phyloP scores from a whole-genome alignment of 2,329 filamentous ascomycete genomes.

The Podosphaera xanthii region DNA sequence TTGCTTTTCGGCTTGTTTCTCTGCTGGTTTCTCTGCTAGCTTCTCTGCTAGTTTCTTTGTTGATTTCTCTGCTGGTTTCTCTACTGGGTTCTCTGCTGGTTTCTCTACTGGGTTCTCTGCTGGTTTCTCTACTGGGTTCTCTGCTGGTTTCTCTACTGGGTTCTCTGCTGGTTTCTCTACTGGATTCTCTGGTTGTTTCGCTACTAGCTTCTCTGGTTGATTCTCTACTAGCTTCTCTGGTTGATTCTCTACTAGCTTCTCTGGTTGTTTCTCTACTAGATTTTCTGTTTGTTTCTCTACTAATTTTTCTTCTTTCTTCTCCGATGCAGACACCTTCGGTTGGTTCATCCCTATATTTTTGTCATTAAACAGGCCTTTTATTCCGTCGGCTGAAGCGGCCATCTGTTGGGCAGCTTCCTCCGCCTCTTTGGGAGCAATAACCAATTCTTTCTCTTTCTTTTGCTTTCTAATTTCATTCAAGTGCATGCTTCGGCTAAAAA shows the following conservation, averaged over 20 bases:
- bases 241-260: not conserved
- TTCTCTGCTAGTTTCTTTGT: too few species aligned
- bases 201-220: not conserved
- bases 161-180: not conserved
- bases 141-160: not conserved
- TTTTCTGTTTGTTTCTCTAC: conserved; percentile 2
- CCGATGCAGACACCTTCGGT: not conserved
- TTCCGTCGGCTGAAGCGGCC: conserved; percentile 23
- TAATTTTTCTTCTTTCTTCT: conserved; percentile 7
- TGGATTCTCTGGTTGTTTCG: not conserved
- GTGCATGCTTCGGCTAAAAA: conserved; percentile 53
- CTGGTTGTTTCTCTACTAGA: not conserved
- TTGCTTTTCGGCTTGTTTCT: not conserved
- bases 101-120: conserved; percentile 7
- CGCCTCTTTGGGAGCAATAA: conserved; percentile 37
- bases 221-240: not conserved
- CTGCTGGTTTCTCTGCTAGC: not conserved
- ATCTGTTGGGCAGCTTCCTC: conserved; percentile 32
- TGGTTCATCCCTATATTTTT: not conserved
- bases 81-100: not conserved
- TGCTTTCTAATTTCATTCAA: conserved; percentile 59
- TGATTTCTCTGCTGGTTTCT: not conserved
- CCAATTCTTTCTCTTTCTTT: conserved; percentile 46
- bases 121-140: not conserved
- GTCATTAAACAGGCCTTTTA: conserved; percentile 19